A percentile compares a stretch with the other conserved stretches of the same genome.
Conservation (phyloP, 164 flowering plant species). For the Vitis rotundifolia region DNA sequence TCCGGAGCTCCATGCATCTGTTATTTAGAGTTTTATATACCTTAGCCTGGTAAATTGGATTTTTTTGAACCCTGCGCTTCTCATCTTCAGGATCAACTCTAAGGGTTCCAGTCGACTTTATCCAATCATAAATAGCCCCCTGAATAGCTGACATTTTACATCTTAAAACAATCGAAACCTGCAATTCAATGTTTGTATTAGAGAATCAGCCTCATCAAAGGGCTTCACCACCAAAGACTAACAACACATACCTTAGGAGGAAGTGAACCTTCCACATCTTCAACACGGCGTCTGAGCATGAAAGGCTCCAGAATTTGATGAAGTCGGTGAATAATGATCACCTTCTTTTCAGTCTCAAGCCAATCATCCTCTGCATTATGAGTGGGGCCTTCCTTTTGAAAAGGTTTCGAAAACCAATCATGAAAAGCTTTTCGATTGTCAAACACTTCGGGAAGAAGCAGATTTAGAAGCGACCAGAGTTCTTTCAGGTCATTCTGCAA, state of each 20-base stretch:
- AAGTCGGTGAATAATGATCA: constrained; percentile 92
- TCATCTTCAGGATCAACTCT: constrained; percentile 98
- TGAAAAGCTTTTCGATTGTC: constrained; percentile 98
- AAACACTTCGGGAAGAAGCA: constrained; percentile 98
- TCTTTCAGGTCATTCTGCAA: constrained; percentile 98
- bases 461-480: constrained; percentile 95
- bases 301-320: constrained; percentile 99
- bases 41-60: constrained; percentile 73
- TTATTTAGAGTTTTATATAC: constrained; percentile 70
- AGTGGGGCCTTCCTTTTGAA: constrained; percentile 84
- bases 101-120: constrained; percentile 90
- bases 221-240: neutral
- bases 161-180: constrained; percentile 86
- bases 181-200: constrained; percentile 27
- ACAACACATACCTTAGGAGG: constrained; percentile 79
- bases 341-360: constrained; percentile 99
- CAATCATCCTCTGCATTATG: constrained; percentile 95
- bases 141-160: constrained; percentile 98
- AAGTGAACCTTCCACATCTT: constrained; percentile 99
- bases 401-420: constrained; percentile 99
- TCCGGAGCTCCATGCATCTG: constrained; percentile 97
- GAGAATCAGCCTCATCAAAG: constrained; percentile 3
- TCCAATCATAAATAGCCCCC: constrained; percentile 96
- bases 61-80: constrained; percentile 62
- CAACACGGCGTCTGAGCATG: constrained; percentile 99